Evolutionary conservation across 257 asterid species (phyloP).

Genomic region (Primulina huaijiensis): DNA sequence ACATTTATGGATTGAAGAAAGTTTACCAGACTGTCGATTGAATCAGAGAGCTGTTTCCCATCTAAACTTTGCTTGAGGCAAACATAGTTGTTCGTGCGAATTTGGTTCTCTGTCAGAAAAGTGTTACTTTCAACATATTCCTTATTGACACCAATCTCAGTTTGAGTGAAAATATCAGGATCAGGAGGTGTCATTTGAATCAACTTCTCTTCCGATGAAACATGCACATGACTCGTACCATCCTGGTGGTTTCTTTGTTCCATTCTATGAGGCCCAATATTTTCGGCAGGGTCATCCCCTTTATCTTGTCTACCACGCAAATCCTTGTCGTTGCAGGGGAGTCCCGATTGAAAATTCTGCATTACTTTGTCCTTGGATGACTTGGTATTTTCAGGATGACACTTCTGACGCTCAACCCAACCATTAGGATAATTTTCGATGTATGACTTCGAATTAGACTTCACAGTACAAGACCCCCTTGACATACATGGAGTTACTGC

Average conservation of each 20-base stretch:
- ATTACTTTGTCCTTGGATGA: constrained; percentile 19
- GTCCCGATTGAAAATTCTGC: constrained; percentile 9
- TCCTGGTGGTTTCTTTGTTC: constrained; percentile 19
- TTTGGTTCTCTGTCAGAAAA: constrained; percentile 20
- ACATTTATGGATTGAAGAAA: constrained; percentile 5
- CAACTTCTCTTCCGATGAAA: constrained; percentile 29
- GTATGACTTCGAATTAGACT: constrained; percentile 24
- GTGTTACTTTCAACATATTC: constrained; percentile 22
- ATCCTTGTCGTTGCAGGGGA: background rate
- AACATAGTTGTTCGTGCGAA: constrained; percentile 6
- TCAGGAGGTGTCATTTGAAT: constrained; percentile 67
- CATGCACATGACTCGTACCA: constrained; percentile 28
- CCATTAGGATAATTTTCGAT: constrained; percentile 18
- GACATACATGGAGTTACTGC: constrained; percentile 22
- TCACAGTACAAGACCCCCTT: constrained; percentile 24
- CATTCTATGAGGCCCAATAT: constrained; percentile 2
- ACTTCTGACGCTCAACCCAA: constrained; percentile 14
- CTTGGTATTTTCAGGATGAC: constrained; percentile 19
- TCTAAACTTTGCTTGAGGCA: constrained; percentile 27
- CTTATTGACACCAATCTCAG: constrained; percentile 15
- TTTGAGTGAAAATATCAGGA: constrained; percentile 35
- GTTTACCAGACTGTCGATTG: constrained; percentile 38
- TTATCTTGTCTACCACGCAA: constrained; percentile 19
- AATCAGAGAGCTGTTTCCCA: constrained; percentile 30
- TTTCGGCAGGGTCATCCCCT: constrained; percentile 17